Evolutionary conservation across 2,329 filamentous ascomycete species (phyloP).

Genomic region (Ceratocystis cacaofunesta): DNA sequence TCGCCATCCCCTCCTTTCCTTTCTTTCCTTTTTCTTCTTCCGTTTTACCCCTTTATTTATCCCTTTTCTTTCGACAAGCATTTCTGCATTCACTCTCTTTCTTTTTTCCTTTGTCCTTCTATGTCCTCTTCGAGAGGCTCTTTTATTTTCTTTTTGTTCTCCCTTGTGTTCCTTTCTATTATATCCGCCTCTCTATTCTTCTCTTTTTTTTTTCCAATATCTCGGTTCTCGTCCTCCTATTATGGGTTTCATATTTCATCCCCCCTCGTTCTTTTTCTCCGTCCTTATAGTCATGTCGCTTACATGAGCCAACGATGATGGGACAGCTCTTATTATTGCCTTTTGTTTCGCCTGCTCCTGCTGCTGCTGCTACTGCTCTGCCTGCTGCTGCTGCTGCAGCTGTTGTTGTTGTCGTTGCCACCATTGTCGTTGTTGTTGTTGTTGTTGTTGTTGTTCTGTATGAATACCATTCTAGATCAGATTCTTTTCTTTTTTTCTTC

Average conservation of each 20-base stretch:
- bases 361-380: no score
- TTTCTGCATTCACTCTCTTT: background rate
- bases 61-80: background rate
- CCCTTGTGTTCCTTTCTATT: background rate
- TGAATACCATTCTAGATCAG: slow-evolving; percentile 4
- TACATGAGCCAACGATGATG: slow-evolving; percentile 11
- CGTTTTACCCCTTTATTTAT: background rate
- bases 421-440: background rate
- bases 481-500: background rate
- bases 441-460: slow-evolving; percentile 3
- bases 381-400: no score
- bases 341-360: no score
- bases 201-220: background rate
- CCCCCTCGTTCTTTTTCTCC: background rate
- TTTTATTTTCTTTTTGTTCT: background rate
- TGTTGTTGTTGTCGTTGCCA: no score
- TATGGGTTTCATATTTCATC: background rate
- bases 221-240: background rate
- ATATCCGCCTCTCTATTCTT: background rate
- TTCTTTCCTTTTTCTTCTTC: background rate
- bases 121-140: background rate
- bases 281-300: slow-evolving; percentile 7
- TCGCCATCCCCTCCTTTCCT: background rate
- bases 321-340: background rate
- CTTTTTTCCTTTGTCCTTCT: background rate